Percentiles rank a stretch among this genome's conserved stretches.
Evolutionary conservation across 352 stramenopile genomes (phyloP).

Genomic region (Phytophthora palmivora): DNA sequence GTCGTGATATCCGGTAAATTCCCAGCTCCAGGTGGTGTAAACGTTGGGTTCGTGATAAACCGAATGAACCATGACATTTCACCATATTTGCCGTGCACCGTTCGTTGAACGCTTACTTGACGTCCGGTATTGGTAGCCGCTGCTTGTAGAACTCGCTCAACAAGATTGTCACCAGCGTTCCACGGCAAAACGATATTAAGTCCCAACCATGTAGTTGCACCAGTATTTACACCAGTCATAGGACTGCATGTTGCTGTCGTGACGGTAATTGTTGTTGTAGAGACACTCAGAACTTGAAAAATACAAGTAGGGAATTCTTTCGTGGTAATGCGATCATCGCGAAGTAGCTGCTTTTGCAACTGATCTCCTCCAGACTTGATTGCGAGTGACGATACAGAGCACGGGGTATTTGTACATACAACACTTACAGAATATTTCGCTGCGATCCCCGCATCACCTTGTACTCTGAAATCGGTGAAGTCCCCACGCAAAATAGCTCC

Average conservation of each 20-base stretch:
- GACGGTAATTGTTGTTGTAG: background rate
- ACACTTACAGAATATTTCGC: conserved; percentile 39
- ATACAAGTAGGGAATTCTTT: conserved; percentile 57
- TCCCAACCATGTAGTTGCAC: conserved; percentile 10
- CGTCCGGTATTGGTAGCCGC: conserved; percentile 61
- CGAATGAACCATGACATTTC: conserved; percentile 93
- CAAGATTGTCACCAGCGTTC: conserved; percentile 68
- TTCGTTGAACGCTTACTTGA: conserved; percentile 86
- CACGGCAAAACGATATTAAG: conserved; percentile 56
- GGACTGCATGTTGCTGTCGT: background rate
- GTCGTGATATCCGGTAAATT: conserved; percentile 81
- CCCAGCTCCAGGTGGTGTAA: conserved; percentile 91
- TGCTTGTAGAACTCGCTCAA: conserved; percentile 61
- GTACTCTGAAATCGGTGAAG: conserved; percentile 90
- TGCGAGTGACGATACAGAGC: conserved; percentile 13
- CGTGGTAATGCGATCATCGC: conserved; percentile 65
- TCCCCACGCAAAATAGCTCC: conserved; percentile 89
- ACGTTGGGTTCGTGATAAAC: conserved; percentile 93
- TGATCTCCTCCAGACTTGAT: conserved; percentile 35
- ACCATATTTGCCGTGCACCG: conserved; percentile 95
- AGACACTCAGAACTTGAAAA: conserved; percentile 45
- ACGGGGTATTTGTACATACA: conserved; percentile 15
- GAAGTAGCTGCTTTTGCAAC: conserved; percentile 41
- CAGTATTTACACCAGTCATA: conserved; percentile 29
- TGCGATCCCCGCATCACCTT: conserved; percentile 67